These are phyloP conservation scores for Pseudocercospora fijiensis DNA, from an alignment of 2,329 filamentous ascomycete species.

Conservation along the genomic window DNA sequence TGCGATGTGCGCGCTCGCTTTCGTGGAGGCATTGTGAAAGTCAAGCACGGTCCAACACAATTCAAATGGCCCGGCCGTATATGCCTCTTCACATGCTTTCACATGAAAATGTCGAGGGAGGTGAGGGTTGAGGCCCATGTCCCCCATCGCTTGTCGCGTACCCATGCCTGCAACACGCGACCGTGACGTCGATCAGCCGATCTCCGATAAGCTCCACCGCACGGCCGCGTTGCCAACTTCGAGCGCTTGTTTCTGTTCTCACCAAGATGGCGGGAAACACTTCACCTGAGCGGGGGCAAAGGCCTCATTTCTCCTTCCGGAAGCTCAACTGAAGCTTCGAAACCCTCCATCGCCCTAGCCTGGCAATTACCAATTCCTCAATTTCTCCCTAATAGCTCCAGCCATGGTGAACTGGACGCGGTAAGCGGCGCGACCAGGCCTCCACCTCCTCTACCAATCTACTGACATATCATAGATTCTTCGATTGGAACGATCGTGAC, in stretches of 20 bases:
- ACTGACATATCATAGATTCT: slow-evolving; percentile 11
- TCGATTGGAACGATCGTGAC: slow-evolving; percentile 39
- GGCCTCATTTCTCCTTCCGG: neutral
- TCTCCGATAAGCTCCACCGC: neutral
- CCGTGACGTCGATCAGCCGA: slow-evolving; percentile 5
- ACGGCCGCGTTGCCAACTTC: slow-evolving; percentile 5
- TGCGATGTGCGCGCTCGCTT: slow-evolving; percentile 62
- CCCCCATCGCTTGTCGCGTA: neutral
- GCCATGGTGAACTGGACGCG: slow-evolving; percentile 5
- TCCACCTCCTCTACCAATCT: neutral
- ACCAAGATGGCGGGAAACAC: slow-evolving; percentile 2
- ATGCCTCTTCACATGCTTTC: neutral
- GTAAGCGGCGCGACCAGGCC: neutral
- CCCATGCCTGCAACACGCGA: neutral
- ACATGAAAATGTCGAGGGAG: neutral
- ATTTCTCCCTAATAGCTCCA: neutral
- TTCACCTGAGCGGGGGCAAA: neutral
- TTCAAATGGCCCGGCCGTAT: too few relatives aligned
- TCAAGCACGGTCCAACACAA: neutral
- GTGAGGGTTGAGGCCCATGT: neutral
- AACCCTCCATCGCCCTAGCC: neutral
- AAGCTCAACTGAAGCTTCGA: neutral
- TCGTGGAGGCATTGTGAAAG: slow-evolving; percentile 61
- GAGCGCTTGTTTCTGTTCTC: too few relatives aligned
- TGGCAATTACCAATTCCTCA: neutral